A percentile compares a stretch with the other conserved stretches of the same genome.
phyloP scores from a whole-genome alignment of 768 basidiomycete genomes.

The Mycena vitilis region DNA sequence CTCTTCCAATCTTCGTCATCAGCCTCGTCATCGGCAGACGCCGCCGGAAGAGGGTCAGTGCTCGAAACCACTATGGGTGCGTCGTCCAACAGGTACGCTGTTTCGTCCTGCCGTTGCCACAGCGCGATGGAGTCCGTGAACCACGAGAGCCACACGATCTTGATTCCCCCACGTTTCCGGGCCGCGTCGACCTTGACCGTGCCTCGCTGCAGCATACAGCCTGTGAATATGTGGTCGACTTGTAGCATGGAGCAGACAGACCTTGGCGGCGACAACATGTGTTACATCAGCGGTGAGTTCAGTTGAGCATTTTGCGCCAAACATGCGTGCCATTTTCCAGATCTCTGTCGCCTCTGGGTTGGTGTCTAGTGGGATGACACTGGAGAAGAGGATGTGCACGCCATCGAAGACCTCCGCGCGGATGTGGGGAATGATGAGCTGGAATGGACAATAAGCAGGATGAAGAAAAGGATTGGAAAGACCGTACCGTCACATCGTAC shows the following conservation, averaged over 20 bases:
- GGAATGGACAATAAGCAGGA: slow-evolving; percentile 11
- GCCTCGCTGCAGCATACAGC: slow-evolving; percentile 65
- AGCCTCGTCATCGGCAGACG: slow-evolving; percentile 46
- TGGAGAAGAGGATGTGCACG: slow-evolving; percentile 90
- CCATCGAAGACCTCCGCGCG: slow-evolving; percentile 82
- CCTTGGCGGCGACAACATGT: slow-evolving; percentile 93
- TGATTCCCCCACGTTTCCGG: slow-evolving; percentile 77
- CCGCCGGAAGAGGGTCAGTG: slow-evolving; percentile 51
- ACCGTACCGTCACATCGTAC: slow-evolving; percentile 86
- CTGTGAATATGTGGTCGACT: slow-evolving; percentile 11
- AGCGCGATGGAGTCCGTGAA: slow-evolving; percentile 89
- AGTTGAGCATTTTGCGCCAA: slow-evolving; percentile 85
- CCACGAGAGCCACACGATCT: slow-evolving; percentile 92
- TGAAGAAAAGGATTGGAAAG: slow-evolving; percentile 5
- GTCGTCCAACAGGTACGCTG: slow-evolving; percentile 74
- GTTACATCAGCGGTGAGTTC: slow-evolving; percentile 77
- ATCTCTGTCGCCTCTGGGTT: slow-evolving; percentile 83
- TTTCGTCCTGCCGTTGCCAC: slow-evolving; percentile 88
- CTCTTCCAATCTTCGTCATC: slow-evolving; percentile 39
- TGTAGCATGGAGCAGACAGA: slow-evolving; percentile 43
- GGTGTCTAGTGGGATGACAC: slow-evolving; percentile 92
- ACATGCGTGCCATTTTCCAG: slow-evolving; percentile 88
- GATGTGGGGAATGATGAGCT: slow-evolving; percentile 89
- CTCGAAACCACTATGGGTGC: neutral
- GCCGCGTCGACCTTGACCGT: slow-evolving; percentile 94